phyloP scores from a whole-genome alignment of 106 monocot species.

The Dendrobium officinale region DNA sequence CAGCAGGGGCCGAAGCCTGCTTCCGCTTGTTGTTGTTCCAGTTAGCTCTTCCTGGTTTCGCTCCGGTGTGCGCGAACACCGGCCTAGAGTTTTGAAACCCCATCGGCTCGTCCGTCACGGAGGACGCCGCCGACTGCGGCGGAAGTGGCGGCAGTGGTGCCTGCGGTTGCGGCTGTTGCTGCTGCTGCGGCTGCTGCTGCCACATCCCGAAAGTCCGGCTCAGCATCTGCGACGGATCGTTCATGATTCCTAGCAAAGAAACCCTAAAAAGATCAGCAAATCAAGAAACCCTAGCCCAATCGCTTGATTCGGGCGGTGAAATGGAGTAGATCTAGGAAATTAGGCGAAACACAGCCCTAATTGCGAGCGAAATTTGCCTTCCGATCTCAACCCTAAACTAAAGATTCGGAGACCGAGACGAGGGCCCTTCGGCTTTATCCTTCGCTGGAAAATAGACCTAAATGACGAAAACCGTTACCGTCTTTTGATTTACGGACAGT shows the following conservation, averaged over 20 bases:
- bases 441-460: not conserved
- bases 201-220: slow-evolving; percentile 48
- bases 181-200: slow-evolving; percentile 28
- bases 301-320: not conserved
- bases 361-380: not conserved
- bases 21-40: slow-evolving; percentile 61
- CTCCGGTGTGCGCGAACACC: slow-evolving; percentile 16
- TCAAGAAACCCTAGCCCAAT: not conserved
- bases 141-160: slow-evolving; percentile 16
- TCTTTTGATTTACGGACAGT: not conserved
- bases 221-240: slow-evolving; percentile 13
- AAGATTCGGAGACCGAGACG: not conserved
- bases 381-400: not conserved
- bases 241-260: slow-evolving; percentile 12
- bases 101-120: slow-evolving; percentile 28
- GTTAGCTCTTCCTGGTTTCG: slow-evolving; percentile 28
- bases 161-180: not conserved
- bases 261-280: not conserved
- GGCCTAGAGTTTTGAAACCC: slow-evolving; percentile 29
- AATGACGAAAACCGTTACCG: not conserved
- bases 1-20: slow-evolving; percentile 13
- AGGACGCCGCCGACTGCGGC: not conserved
- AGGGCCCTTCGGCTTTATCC: too few species aligned
- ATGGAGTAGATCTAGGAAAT: not conserved
- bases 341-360: not conserved